A percentile compares a stretch with the other conserved stretches of the same genome.
Conservation (phyloP, 257 asterid genomes). For the Ilex aquifolium region DNA sequence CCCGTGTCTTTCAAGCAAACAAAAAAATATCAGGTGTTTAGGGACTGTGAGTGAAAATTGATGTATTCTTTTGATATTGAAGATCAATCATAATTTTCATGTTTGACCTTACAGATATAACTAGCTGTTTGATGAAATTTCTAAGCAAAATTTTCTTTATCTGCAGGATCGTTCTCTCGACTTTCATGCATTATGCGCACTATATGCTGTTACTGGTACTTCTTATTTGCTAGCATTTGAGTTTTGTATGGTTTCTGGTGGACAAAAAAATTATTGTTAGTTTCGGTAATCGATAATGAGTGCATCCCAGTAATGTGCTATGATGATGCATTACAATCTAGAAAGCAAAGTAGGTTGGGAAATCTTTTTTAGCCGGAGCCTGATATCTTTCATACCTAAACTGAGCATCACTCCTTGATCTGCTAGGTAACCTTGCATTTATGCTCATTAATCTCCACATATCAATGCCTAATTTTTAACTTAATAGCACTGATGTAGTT, state of each 20-base stretch:
- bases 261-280: not conserved
- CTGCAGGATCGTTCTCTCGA: slow-evolving; percentile 98
- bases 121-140: not conserved
- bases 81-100: too few species aligned
- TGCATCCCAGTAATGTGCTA: not conserved
- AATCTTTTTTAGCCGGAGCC: not conserved
- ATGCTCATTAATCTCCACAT: too few species aligned
- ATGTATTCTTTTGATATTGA: too few species aligned
- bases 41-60: too few species aligned
- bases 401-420: too few species aligned
- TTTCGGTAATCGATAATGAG: not conserved
- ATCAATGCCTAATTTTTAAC: too few species aligned
- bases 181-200: slow-evolving; percentile 81
- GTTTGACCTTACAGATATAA: too few species aligned
- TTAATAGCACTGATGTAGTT: too few species aligned
- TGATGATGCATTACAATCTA: not conserved
- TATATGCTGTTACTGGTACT: slow-evolving; percentile 94
- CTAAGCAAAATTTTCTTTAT: slow-evolving; percentile 12
- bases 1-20: too few species aligned
- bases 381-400: too few species aligned
- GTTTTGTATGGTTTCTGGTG: not conserved
- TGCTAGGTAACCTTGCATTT: too few species aligned
- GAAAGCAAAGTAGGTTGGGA: not conserved
- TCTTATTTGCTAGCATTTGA: slow-evolving; percentile 5
- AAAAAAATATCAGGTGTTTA: too few species aligned